Evolutionary conservation across 2,329 filamentous ascomycete genomes (phyloP), one percentile per base, ranked within the genome.

Genomic region (Exophiala bonariae): DNA sequence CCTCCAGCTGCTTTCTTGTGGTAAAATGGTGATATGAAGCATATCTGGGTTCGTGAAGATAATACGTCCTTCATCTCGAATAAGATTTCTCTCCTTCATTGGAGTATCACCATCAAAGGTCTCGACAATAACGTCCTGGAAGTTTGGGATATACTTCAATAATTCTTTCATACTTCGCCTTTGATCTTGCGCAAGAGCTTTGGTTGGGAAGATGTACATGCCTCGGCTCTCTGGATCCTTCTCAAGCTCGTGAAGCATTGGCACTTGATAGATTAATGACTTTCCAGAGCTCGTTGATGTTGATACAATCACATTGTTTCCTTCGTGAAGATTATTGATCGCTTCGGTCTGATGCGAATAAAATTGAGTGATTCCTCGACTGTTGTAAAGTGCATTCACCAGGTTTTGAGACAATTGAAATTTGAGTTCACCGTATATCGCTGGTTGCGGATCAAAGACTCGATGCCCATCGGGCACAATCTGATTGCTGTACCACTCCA

Each of bases 11-110:
- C 89, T 86, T 69, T 99, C 93, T 61, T 96, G 88, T 0, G 93
- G 92, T 3, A 99, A 69, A 19, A 99, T 95, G 0, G 89, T 95
- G 26, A 96, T 82, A 59, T 99, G 93, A 28, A 99, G 77, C 91
- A 97, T 99, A 61, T 99, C 93, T 0, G 93, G 93, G 59, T 99
- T 99, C 0, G 93, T 99, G 62, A 99, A 96, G 41, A 99, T 92
- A 53, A 97, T 89, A 18, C 89, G 80, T 1, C 87, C 93, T 67
- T 95, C 84, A 31, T 97, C 91, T 4, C 92, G 82, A 53, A 99
- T 92, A 20, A 75, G 63, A 55, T 89, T 89, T 17, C 93, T 81
- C 52, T 87, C 84, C 4, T 71, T 67, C 82, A 95, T 91, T 0
- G 87, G 83, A 0, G 93, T 99, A 64, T 99, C 93, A 5, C 93